Conservation (phyloP, 2,329 filamentous ascomycete genomes). For the Ceratocystis diversiconidia region DNA sequence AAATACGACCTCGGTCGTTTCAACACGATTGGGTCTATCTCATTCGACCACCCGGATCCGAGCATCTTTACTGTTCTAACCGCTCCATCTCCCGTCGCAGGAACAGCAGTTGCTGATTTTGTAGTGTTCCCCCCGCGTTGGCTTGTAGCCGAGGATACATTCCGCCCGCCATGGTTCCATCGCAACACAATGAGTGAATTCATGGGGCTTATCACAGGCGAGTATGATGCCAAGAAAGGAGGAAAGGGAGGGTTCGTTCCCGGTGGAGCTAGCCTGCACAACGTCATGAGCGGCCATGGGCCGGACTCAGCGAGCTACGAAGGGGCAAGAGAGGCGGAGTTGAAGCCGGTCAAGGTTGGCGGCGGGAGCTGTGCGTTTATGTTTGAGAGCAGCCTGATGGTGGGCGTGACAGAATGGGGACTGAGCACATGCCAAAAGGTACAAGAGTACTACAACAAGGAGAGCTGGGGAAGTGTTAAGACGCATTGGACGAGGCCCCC, state of each 20-base stretch:
- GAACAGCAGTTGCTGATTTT: conserved; percentile 55
- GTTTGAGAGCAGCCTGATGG: conserved; percentile 56
- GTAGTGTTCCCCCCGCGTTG: conserved; percentile 60
- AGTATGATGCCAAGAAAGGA: conserved; percentile 49
- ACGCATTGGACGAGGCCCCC: conserved; percentile 43
- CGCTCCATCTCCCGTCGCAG: conserved; percentile 43
- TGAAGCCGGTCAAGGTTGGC: conserved; percentile 44
- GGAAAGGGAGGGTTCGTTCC: conserved; percentile 40
- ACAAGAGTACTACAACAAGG: conserved; percentile 57
- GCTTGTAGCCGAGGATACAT: conserved; percentile 55
- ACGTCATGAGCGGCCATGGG: conserved; percentile 55
- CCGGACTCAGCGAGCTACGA: conserved; percentile 44
- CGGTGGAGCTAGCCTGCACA: conserved; percentile 49
- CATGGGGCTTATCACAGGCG: conserved; percentile 44
- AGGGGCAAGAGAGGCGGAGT: conserved; percentile 40
- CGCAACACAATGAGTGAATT: conserved; percentile 54
- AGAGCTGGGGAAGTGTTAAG: conserved; percentile 63
- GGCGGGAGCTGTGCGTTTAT: conserved; percentile 51
- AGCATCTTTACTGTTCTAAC: conserved; percentile 62
- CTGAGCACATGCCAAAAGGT: conserved; percentile 43
- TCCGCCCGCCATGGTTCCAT: conserved; percentile 60
- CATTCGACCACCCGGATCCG: conserved; percentile 65
- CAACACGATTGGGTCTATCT: conserved; percentile 58
- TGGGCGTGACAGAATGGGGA: conserved; percentile 60
- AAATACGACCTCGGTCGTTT: conserved; percentile 72